These are phyloP conservation scores for Trichoderma koningiopsis DNA, from an alignment of 2,329 filamentous ascomycete genomes.

Conservation along the genomic window DNA sequence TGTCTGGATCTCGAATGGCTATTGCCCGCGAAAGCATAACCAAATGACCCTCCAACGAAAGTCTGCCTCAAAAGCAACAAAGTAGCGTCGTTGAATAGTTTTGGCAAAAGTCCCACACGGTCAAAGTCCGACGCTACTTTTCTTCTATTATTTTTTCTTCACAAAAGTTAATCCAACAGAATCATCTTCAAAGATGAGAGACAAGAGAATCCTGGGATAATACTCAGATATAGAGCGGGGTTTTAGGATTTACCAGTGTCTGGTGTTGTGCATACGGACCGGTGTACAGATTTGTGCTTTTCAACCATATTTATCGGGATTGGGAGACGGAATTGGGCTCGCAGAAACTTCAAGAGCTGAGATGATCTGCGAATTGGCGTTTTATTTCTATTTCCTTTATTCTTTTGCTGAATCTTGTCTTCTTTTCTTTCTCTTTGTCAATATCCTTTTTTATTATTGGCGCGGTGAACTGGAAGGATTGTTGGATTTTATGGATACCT, in stretches of 20 bases:
- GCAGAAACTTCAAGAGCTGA: conserved; percentile 60
- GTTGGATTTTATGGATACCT: background rate
- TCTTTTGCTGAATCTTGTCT: background rate
- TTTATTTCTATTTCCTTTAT: background rate
- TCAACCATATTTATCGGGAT: conserved; percentile 32
- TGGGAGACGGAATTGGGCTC: conserved; percentile 30
- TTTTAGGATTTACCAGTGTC: background rate
- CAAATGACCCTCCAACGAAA: conserved; percentile 18
- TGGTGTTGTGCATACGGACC: conserved; percentile 22
- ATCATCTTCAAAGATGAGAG: background rate
- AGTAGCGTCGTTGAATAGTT: background rate
- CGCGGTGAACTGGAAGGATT: background rate
- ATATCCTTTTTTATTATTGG: background rate
- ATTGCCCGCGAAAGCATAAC: conserved; percentile 27
- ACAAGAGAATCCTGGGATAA: background rate
- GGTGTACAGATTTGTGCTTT: conserved; percentile 9
- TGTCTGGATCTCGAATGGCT: conserved; percentile 41
- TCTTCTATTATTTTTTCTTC: background rate
- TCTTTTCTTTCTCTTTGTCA: background rate
- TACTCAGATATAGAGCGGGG: conserved; percentile 4
- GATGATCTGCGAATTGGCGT: conserved; percentile 45
- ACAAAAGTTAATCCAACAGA: background rate
- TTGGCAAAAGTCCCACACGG: background rate
- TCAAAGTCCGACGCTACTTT: background rate
- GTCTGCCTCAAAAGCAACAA: background rate